Conservation (phyloP, 306 rosid species). For the Potentilla sterilis region DNA sequence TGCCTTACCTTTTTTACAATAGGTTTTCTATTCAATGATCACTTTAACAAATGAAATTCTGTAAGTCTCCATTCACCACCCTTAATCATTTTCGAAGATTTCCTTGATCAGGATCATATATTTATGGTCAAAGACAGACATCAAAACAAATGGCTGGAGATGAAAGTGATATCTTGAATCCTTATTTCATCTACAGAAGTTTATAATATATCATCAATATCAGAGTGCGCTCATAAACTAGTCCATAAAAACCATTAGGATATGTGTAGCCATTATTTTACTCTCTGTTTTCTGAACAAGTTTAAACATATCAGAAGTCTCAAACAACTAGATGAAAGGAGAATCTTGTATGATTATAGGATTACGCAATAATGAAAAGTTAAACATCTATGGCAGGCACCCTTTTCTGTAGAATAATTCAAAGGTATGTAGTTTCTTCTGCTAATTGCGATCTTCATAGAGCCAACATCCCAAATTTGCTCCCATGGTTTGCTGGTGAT, state of each 20-base stretch:
- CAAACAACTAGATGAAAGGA: background rate
- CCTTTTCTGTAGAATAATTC: background rate
- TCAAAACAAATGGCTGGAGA: slow-evolving; percentile 9
- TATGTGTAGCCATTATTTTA: background rate
- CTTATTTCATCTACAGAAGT: background rate
- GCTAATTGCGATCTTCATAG: background rate
- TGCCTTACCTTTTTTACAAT: no score
- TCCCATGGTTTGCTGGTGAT: slow-evolving; percentile 30
- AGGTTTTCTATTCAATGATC: background rate
- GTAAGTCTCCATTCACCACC: slow-evolving; percentile 4
- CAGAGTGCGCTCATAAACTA: background rate
- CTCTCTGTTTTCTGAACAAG: background rate
- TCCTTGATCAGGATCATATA: background rate
- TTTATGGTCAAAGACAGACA: slow-evolving; percentile 5
- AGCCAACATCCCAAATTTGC: no score
- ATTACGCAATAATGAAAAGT: background rate
- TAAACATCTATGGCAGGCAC: background rate
- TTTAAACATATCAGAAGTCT: background rate
- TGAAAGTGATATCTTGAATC: slow-evolving; percentile 16
- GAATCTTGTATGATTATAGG: slow-evolving; percentile 5
- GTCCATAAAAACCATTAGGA: background rate
- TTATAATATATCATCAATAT: background rate
- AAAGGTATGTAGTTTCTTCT: background rate
- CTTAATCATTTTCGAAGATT: background rate
- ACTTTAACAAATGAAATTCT: background rate